Percentiles rank a stretch among this genome's conserved stretches.
Evolutionary conservation across 768 basidiomycete genomes (phyloP).

Genomic region (Trametes elegans): DNA sequence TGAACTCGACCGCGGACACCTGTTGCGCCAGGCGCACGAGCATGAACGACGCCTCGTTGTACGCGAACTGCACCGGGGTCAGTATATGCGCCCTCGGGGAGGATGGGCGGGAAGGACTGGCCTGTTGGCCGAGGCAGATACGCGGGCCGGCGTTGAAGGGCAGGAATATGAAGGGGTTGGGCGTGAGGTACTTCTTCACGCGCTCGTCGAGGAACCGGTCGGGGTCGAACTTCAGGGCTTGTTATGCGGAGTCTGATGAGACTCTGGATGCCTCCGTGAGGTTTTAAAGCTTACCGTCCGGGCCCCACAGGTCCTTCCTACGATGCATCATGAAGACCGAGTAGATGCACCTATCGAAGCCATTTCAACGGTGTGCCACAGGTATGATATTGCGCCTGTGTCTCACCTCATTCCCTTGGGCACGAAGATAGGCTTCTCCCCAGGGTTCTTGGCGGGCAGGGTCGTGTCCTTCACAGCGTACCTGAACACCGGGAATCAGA

Average conservation of each 20-base stretch:
- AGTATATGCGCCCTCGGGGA: not conserved
- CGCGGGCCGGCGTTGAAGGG: constrained; percentile 34
- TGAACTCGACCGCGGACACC: constrained; percentile 33
- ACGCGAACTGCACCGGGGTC: constrained; percentile 40
- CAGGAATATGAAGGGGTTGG: constrained; percentile 53
- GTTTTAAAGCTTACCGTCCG: constrained; percentile 36
- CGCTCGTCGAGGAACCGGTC: constrained; percentile 61
- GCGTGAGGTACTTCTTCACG: constrained; percentile 43
- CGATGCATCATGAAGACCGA: constrained; percentile 32
- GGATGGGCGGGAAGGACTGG: constrained; percentile 5
- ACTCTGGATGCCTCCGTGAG: not conserved
- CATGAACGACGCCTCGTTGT: constrained; percentile 54
- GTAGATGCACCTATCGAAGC: constrained; percentile 12
- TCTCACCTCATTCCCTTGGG: constrained; percentile 11
- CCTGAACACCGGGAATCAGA: not conserved
- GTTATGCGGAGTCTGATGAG: not conserved
- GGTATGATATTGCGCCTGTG: no score
- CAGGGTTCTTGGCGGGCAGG: constrained; percentile 24
- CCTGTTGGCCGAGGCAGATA: constrained; percentile 39
- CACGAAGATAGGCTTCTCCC: constrained; percentile 2
- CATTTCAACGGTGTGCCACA: not conserved
- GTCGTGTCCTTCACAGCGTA: constrained; percentile 26
- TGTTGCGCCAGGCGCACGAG: constrained; percentile 52
- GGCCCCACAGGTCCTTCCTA: constrained; percentile 53
- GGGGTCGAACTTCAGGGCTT: constrained; percentile 48